Percentiles rank a stretch among this genome's conserved stretches.
These are phyloP conservation scores for Ascochyta rabiei DNA, from an alignment of 2,329 filamentous ascomycete genomes.

Conservation along the genomic window DNA sequence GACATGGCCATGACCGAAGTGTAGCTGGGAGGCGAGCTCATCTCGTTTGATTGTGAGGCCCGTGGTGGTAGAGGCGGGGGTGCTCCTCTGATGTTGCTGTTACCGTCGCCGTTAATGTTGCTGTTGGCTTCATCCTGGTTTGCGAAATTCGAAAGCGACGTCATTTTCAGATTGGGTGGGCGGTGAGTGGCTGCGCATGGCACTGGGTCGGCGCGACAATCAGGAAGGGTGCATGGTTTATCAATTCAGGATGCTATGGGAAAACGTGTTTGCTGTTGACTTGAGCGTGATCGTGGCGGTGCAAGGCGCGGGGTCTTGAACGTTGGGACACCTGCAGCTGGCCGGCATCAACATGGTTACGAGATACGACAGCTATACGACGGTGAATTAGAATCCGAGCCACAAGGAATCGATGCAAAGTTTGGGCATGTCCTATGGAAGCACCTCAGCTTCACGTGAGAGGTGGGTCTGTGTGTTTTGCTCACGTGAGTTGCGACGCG, in stretches of 20 bases:
- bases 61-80: conserved; percentile 45
- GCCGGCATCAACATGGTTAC: background rate
- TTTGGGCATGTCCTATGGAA: background rate
- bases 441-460: background rate
- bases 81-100: conserved; percentile 8
- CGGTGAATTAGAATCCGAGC: background rate
- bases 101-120: conserved; percentile 6
- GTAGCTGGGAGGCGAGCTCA: conserved; percentile 26
- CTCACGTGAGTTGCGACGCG: conserved; percentile 6
- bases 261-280: conserved; percentile 1
- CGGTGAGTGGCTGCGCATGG: conserved; percentile 17
- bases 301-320: conserved; percentile 11
- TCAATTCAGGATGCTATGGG: conserved; percentile 1
- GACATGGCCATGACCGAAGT: conserved; percentile 35
- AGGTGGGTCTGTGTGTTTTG: background rate
- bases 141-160: conserved; percentile 26
- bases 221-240: conserved; percentile 10
- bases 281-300: conserved; percentile 8
- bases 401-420: background rate
- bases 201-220: conserved; percentile 13
- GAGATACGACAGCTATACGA: conserved; percentile 9
- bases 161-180: conserved; percentile 22
- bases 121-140: conserved; percentile 21
- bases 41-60: conserved; percentile 14
- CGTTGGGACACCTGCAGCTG: background rate